Conservation (phyloP, 257 asterid genomes). For the Solanum acaule region DNA sequence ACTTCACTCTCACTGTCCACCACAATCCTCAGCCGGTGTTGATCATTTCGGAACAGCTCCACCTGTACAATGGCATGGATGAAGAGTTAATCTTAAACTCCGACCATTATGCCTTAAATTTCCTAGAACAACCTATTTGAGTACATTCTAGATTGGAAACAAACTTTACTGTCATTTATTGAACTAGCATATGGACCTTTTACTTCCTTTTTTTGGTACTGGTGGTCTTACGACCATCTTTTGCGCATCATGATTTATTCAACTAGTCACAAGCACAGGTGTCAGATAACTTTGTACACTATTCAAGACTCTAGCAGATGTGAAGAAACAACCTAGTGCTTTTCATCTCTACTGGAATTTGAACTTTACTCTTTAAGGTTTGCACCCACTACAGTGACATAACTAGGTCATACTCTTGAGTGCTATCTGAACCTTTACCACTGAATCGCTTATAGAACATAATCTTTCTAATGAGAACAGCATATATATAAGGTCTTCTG, state of each 20-base stretch:
- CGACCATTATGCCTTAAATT: neutral
- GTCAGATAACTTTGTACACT: neutral
- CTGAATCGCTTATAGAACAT: neutral
- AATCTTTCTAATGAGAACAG: neutral
- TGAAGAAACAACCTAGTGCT: neutral
- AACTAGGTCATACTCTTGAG: neutral
- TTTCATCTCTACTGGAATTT: neutral
- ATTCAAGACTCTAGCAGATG: neutral
- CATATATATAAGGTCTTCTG: neutral
- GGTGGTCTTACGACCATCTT: neutral
- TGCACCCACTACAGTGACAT: neutral
- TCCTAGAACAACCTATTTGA: neutral
- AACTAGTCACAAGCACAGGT: neutral
- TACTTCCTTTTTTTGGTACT: neutral
- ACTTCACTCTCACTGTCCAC: conserved; percentile 92
- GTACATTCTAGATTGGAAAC: neutral
- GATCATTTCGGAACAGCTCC: conserved; percentile 85
- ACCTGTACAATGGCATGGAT: conserved; percentile 33
- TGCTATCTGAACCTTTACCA: neutral
- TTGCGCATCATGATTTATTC: neutral
- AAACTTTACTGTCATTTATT: neutral
- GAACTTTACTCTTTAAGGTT: neutral
- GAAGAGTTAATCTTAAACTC: neutral
- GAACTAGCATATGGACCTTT: neutral
- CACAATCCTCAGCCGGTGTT: conserved; percentile 82